phyloP scores from a whole-genome alignment of 202 grass and related monocot species.

The Carex arenaria region DNA sequence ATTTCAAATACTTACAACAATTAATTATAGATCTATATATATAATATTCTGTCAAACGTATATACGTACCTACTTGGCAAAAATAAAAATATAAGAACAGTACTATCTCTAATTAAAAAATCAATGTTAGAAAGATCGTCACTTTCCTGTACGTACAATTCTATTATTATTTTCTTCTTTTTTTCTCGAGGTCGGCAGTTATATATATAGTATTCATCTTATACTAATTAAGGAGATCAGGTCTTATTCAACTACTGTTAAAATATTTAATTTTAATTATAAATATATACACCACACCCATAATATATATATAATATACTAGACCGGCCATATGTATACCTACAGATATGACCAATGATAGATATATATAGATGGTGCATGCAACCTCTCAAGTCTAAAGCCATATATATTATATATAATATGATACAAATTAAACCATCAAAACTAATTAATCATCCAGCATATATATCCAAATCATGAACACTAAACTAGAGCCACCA shows the following conservation, averaged over 20 bases:
- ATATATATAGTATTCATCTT: neutral
- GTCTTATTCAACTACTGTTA: neutral
- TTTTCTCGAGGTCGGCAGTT: neutral
- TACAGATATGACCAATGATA: neutral
- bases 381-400: neutral
- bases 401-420: constrained; percentile 11
- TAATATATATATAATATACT: neutral
- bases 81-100: neutral
- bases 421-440: constrained; percentile 1
- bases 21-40: neutral
- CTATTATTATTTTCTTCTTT: neutral
- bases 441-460: neutral
- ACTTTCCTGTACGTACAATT: neutral
- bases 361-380: too few species aligned
- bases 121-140: neutral
- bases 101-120: neutral
- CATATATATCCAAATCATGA: constrained; percentile 17
- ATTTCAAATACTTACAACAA: neutral
- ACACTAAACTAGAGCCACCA: constrained; percentile 14
- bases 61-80: neutral
- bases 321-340: neutral
- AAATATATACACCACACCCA: neutral
- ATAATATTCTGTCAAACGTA: neutral
- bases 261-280: neutral
- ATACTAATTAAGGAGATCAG: neutral